Conservation (phyloP, 805 yeast species). For the Cyberlindnera suaveolens region DNA sequence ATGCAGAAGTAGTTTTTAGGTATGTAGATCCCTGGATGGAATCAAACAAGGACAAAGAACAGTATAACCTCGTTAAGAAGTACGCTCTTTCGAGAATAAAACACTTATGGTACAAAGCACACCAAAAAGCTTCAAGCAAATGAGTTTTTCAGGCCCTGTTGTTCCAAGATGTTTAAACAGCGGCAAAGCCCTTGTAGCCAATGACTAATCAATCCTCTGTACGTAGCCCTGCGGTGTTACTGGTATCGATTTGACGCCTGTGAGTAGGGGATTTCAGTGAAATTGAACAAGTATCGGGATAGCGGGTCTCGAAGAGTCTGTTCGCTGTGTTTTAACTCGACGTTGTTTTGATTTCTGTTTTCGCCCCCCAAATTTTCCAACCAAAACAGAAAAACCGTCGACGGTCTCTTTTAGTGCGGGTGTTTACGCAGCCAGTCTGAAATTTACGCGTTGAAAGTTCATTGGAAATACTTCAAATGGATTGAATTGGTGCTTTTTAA, state of each 20-base stretch:
- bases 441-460: slow-evolving; percentile 6
- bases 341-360: neutral
- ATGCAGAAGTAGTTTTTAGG: neutral
- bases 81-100: neutral
- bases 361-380: slow-evolving; percentile 2
- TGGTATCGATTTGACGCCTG: neutral
- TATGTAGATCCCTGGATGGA: too few relatives aligned
- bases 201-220: neutral
- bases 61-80: too few relatives aligned
- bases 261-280: neutral
- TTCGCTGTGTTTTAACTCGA: neutral
- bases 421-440: slow-evolving; percentile 7
- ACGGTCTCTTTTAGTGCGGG: slow-evolving; percentile 3
- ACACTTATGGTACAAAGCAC: neutral
- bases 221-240: neutral
- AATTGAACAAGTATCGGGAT: neutral
- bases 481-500: too few relatives aligned
- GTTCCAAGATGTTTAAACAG: neutral
- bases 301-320: neutral
- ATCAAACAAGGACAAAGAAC: too few relatives aligned
- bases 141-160: slow-evolving; percentile 1
- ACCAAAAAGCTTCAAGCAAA: slow-evolving; percentile 1
- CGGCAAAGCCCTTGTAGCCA: neutral
- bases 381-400: neutral
- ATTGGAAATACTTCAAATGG: too few relatives aligned